phyloP scores from a whole-genome alignment of 73 alveolate species.

The Uronychia binucleata region DNA sequence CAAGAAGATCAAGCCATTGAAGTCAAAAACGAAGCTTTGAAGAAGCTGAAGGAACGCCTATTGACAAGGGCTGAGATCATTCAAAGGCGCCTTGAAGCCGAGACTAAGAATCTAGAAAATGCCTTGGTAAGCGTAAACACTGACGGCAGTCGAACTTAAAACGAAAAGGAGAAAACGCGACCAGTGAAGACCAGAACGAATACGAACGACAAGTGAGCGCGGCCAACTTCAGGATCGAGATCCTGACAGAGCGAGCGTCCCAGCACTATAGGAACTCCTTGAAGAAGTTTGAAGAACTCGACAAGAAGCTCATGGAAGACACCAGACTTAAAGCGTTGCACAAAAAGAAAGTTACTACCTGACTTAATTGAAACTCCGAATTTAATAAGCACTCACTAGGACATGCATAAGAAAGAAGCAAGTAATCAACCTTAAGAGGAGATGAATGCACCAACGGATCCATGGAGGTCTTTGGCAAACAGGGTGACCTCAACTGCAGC shows the following conservation, averaged over 20 bases:
- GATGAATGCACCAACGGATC: not conserved
- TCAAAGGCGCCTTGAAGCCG: slow-evolving; percentile 76
- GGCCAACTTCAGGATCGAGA: slow-evolving; percentile 67
- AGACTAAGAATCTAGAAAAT: slow-evolving; percentile 67
- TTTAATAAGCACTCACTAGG: too few species aligned
- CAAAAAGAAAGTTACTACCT: slow-evolving; percentile 16
- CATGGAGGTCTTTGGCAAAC: not conserved
- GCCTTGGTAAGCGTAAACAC: slow-evolving; percentile 40
- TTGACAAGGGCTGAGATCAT: slow-evolving; percentile 84
- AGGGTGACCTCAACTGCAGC: not conserved
- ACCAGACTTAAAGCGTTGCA: slow-evolving; percentile 46
- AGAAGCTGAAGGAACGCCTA: slow-evolving; percentile 80
- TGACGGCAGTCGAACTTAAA: slow-evolving; percentile 25
- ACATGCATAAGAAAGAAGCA: too few species aligned
- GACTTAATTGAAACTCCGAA: not conserved
- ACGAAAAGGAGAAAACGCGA: slow-evolving; percentile 57
- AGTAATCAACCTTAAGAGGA: too few species aligned
- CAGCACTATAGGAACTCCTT: slow-evolving; percentile 58
- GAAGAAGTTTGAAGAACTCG: slow-evolving; percentile 57
- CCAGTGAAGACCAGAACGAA: slow-evolving; percentile 52
- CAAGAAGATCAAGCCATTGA: slow-evolving; percentile 74
- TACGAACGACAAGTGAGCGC: slow-evolving; percentile 48
- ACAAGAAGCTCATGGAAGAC: slow-evolving; percentile 48
- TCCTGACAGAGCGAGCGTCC: slow-evolving; percentile 64
- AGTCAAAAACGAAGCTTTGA: slow-evolving; percentile 78